A percentile compares a stretch with the other conserved stretches of the same genome.
These are phyloP conservation scores for Theobroma grandiflorum DNA, from an alignment of 441 rosid genomes.

Conservation along the genomic window DNA sequence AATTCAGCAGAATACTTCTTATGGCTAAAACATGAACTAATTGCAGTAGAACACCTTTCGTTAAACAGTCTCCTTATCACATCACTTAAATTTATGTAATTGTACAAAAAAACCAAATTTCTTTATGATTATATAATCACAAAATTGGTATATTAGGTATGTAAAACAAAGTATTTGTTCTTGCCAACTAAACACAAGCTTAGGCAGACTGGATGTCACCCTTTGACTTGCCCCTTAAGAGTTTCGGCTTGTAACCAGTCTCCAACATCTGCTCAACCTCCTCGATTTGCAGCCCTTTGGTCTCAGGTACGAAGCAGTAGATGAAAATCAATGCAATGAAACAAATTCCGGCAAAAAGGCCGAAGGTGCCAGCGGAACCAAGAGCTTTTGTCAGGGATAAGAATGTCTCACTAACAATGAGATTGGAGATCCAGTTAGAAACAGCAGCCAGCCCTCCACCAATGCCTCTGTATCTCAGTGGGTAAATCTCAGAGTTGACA, in stretches of 20 bases:
- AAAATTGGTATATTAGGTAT: not conserved
- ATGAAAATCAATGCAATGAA: slow-evolving; percentile 52
- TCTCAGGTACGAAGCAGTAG: slow-evolving; percentile 73
- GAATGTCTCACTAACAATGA: slow-evolving; percentile 71
- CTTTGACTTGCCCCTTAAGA: slow-evolving; percentile 30
- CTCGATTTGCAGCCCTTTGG: slow-evolving; percentile 81
- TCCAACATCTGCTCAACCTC: slow-evolving; percentile 77
- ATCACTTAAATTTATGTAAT: not conserved
- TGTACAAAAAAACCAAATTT: not conserved
- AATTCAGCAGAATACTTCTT: not conserved
- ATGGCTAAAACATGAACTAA: not conserved
- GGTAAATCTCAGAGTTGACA: slow-evolving; percentile 89
- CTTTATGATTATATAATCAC: not conserved
- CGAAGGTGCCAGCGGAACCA: slow-evolving; percentile 71
- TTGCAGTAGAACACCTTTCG: not conserved
- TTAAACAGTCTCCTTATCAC: not conserved
- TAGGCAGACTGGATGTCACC: not conserved
- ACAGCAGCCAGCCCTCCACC: slow-evolving; percentile 90
- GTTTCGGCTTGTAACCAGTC: slow-evolving; percentile 57
- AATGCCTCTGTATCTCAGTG: slow-evolving; percentile 75
- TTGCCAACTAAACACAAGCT: not conserved
- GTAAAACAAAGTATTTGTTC: not conserved
- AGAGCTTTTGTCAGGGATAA: slow-evolving; percentile 61
- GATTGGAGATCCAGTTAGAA: slow-evolving; percentile 77
- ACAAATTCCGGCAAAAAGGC: slow-evolving; percentile 68